Percentiles rank a stretch among this genome's conserved stretches.
Evolutionary conservation across 306 rosid species (phyloP).

Genomic region (Cicer chorassanicum): DNA sequence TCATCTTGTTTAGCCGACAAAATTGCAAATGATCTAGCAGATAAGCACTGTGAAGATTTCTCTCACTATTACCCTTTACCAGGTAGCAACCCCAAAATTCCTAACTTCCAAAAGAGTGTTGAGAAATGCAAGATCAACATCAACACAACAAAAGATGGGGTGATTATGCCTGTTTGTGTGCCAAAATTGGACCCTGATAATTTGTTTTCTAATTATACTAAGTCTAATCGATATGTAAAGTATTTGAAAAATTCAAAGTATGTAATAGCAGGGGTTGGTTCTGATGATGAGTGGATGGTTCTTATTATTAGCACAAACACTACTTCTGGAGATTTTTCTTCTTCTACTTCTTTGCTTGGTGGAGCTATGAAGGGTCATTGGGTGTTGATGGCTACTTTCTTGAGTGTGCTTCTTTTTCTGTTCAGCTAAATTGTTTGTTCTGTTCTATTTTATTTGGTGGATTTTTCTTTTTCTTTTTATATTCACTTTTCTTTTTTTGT

Average conservation of each 20-base stretch:
- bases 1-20: conserved; percentile 65
- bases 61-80: conserved; percentile 45
- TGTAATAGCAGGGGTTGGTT: conserved; percentile 66
- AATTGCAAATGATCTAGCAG: conserved; percentile 56
- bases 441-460: conserved; percentile 25
- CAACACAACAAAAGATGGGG: conserved; percentile 58
- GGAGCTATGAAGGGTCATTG: background rate
- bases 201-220: conserved; percentile 55
- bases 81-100: conserved; percentile 31
- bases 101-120: conserved; percentile 44
- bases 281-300: conserved; percentile 76
- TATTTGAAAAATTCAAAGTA: conserved; percentile 64
- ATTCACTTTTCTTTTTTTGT: background rate
- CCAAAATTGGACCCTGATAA: conserved; percentile 38
- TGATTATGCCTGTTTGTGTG: conserved; percentile 65
- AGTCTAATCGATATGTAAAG: conserved; percentile 42
- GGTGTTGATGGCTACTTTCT: conserved; percentile 24
- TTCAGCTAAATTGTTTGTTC: background rate
- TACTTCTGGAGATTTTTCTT: conserved; percentile 55
- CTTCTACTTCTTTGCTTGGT: conserved; percentile 49
- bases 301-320: conserved; percentile 59
- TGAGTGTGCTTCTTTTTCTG: conserved; percentile 19
- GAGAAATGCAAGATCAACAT: conserved; percentile 56
- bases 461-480: background rate
- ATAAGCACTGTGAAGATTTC: conserved; percentile 51